Conservation (phyloP, 306 rosid species). For the Lathyrus oleraceus region DNA sequence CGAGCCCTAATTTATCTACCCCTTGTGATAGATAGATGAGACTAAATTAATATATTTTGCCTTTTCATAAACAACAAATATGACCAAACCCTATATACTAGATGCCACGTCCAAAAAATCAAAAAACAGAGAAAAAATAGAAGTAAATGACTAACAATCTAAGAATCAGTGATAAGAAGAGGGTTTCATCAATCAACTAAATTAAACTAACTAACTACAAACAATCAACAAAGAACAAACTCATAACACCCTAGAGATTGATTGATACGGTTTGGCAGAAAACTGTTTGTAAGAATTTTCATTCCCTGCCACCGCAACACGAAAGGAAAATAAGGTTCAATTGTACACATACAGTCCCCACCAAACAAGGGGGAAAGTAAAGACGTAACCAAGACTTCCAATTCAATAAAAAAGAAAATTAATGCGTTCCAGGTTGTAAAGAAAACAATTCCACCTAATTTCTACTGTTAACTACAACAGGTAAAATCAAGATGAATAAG, state of each 20-base stretch:
- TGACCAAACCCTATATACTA: neutral
- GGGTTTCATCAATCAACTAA: constrained; percentile 17
- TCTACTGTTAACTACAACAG: constrained; percentile 24
- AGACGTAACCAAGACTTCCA: constrained; percentile 14
- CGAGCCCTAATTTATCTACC: neutral
- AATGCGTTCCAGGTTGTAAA: constrained; percentile 43
- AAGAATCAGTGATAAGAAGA: neutral
- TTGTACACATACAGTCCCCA: constrained; percentile 33
- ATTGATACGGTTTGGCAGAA: neutral
- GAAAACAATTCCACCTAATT: constrained; percentile 20
- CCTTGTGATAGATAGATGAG: too few relatives aligned
- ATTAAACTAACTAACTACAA: neutral
- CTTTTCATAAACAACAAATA: too few relatives aligned
- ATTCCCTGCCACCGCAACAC: constrained; percentile 13
- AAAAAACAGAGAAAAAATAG: neutral
- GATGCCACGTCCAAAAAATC: neutral
- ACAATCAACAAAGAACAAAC: neutral
- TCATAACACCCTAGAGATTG: neutral
- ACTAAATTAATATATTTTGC: too few relatives aligned
- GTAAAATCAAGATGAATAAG: constrained; percentile 25
- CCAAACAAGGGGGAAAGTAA: constrained; percentile 25
- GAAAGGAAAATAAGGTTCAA: neutral
- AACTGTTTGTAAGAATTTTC: constrained; percentile 13
- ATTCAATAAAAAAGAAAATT: constrained; percentile 5
- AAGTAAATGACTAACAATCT: neutral